A percentile compares a stretch with the other conserved stretches of the same genome.
These are phyloP conservation scores for Centaurea solstitialis DNA, from an alignment of 129 eudicot genomes.

Conservation along the genomic window DNA sequence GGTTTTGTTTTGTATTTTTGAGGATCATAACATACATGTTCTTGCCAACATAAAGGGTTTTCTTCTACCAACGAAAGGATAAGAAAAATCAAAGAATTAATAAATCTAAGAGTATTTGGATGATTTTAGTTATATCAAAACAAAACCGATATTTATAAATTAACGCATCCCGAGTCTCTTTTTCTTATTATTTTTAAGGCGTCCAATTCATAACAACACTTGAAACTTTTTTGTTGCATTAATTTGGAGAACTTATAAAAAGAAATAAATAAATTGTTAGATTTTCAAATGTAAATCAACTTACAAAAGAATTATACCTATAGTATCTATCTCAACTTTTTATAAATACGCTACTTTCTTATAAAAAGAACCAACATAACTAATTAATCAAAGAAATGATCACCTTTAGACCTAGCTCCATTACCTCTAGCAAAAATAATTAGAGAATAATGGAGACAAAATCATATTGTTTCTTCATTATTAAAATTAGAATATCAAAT, in stretches of 20 bases:
- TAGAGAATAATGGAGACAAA: conserved; percentile 1
- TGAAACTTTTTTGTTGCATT: neutral
- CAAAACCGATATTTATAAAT: neutral
- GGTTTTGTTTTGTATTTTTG: too few relatives aligned
- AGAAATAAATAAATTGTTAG: neutral
- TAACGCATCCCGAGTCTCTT: neutral
- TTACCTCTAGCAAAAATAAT: neutral
- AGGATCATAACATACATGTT: too few relatives aligned
- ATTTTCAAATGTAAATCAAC: neutral
- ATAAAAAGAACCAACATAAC: neutral
- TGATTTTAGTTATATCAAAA: neutral
- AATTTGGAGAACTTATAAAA: neutral
- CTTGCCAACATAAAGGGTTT: too few relatives aligned
- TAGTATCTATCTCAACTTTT: neutral
- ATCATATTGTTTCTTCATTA: conserved; percentile 1
- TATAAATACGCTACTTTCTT: neutral
- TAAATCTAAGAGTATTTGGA: neutral
- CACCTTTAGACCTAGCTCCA: neutral
- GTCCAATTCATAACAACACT: neutral
- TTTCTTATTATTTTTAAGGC: neutral
- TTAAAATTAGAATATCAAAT: neutral
- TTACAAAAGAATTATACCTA: neutral
- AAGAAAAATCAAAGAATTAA: neutral
- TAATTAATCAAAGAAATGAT: neutral
- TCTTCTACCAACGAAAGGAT: too few relatives aligned